Conservation (phyloP, 2,329 filamentous ascomycete genomes). For the Plectosphaerella sp. region DNA sequence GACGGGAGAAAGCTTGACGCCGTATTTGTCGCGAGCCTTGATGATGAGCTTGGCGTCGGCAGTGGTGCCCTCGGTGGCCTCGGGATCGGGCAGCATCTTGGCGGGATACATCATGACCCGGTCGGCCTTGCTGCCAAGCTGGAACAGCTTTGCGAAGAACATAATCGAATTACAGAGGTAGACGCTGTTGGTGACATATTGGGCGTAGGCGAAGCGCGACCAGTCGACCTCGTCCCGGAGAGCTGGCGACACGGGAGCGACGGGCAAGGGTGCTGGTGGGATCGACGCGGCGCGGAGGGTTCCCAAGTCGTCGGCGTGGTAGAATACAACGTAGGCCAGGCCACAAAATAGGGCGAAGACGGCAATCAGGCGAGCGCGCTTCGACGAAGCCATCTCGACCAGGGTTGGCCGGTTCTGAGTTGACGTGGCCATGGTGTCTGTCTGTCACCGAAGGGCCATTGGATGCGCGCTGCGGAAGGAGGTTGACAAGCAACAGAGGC, state of each 20-base stretch:
- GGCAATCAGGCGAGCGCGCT: background rate
- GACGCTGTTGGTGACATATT: slow-evolving; percentile 42
- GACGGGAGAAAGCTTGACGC: slow-evolving; percentile 37
- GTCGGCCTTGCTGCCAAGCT: slow-evolving; percentile 36
- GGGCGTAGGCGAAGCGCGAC: slow-evolving; percentile 40
- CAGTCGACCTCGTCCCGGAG: slow-evolving; percentile 26
- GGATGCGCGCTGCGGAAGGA: too few relatives aligned
- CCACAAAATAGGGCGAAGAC: background rate
- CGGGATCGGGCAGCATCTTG: slow-evolving; percentile 25
- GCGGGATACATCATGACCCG: slow-evolving; percentile 42
- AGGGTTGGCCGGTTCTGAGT: too few relatives aligned
- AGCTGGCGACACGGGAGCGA: background rate
- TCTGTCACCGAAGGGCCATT: too few relatives aligned
- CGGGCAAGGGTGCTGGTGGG: background rate
- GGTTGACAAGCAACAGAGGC: too few relatives aligned
- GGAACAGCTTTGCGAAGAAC: slow-evolving; percentile 40
- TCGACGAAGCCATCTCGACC: background rate
- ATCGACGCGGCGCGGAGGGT: background rate
- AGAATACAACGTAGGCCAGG: background rate
- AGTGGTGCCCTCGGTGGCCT: slow-evolving; percentile 18
- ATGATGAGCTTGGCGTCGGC: slow-evolving; percentile 29
- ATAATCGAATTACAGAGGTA: slow-evolving; percentile 48
- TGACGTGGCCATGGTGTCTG: too few relatives aligned
- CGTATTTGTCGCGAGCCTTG: slow-evolving; percentile 38
- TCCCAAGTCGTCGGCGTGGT: background rate